A percentile compares a stretch with the other conserved stretches of the same genome.
Evolutionary conservation across 139 green algal species (phyloP).

Genomic region (Deuterostichococcus epilithicus): DNA sequence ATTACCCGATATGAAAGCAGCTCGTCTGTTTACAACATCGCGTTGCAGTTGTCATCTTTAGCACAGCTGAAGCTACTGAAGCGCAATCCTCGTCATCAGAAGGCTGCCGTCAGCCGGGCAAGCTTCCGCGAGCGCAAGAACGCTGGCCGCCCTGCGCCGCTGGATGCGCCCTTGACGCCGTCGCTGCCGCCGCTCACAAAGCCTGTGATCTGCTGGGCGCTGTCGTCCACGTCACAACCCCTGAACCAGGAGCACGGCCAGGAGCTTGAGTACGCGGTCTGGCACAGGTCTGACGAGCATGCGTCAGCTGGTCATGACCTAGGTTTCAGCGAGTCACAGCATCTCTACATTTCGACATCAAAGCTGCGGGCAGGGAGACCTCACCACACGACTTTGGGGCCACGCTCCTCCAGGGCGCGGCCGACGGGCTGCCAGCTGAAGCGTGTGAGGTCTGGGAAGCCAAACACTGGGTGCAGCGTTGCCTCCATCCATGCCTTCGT

Average conservation of each 20-base stretch:
- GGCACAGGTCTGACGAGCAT: neutral
- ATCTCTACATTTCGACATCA: neutral
- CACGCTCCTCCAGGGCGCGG: constrained; percentile 38
- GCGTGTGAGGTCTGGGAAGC: constrained; percentile 69
- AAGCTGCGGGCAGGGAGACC: neutral
- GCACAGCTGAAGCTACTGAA: too few species aligned
- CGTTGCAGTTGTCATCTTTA: too few species aligned
- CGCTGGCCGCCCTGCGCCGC: constrained; percentile 42
- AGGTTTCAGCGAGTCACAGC: neutral
- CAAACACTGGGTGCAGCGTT: constrained; percentile 74
- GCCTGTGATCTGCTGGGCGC: neutral
- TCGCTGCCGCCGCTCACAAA: neutral
- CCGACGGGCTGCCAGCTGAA: constrained; percentile 52
- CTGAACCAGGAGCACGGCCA: neutral
- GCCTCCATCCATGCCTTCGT: constrained; percentile 78
- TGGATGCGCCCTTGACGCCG: constrained; percentile 16
- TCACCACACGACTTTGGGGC: constrained; percentile 38
- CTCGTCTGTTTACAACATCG: too few species aligned
- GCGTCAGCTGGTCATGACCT: neutral
- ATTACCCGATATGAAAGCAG: too few species aligned
- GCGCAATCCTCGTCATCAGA: neutral
- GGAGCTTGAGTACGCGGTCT: constrained; percentile 24
- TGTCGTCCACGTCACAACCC: neutral
- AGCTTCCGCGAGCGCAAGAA: constrained; percentile 61
- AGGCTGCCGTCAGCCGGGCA: neutral